These are phyloP conservation scores for Mycena rosella DNA, from an alignment of 768 basidiomycete genomes.

Conservation along the genomic window DNA sequence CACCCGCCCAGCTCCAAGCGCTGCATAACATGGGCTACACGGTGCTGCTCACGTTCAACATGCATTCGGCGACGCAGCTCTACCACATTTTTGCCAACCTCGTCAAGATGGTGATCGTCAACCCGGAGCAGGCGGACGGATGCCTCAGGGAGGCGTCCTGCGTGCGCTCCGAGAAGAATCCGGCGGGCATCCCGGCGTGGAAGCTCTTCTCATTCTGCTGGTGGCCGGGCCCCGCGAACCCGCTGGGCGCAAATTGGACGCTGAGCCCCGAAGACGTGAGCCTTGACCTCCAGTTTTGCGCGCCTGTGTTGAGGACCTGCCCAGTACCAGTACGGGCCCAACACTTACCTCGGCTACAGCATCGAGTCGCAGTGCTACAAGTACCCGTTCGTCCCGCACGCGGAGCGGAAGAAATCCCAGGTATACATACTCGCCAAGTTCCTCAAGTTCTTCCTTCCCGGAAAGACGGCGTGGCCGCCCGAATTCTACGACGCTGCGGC, in stretches of 20 bases:
- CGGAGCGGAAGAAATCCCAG: constrained; percentile 36
- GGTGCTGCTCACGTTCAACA: constrained; percentile 12
- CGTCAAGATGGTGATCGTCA: constrained; percentile 44
- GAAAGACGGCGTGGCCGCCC: background rate
- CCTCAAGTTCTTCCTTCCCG: background rate
- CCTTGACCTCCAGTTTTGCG: background rate
- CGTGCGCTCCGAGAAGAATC: background rate
- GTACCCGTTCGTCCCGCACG: constrained; percentile 41
- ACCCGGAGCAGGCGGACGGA: background rate
- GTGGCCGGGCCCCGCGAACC: background rate
- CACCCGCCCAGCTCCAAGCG: constrained; percentile 32
- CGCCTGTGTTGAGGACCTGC: background rate
- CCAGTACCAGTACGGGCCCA: constrained; percentile 1
- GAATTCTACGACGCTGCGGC: background rate
- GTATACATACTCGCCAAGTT: constrained; percentile 11
- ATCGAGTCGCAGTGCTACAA: constrained; percentile 45
- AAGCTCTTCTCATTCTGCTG: constrained; percentile 3
- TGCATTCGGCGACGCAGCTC: constrained; percentile 43
- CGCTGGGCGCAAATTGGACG: constrained; percentile 11
- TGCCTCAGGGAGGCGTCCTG: background rate
- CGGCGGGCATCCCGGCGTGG: constrained; percentile 9
- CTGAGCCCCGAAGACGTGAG: constrained; percentile 14
- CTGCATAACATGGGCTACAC: constrained; percentile 43
- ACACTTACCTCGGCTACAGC: constrained; percentile 44
- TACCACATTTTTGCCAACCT: constrained; percentile 50